phyloP scores from a whole-genome alignment of 768 basidiomycete species.

The Mycena haematopus region DNA sequence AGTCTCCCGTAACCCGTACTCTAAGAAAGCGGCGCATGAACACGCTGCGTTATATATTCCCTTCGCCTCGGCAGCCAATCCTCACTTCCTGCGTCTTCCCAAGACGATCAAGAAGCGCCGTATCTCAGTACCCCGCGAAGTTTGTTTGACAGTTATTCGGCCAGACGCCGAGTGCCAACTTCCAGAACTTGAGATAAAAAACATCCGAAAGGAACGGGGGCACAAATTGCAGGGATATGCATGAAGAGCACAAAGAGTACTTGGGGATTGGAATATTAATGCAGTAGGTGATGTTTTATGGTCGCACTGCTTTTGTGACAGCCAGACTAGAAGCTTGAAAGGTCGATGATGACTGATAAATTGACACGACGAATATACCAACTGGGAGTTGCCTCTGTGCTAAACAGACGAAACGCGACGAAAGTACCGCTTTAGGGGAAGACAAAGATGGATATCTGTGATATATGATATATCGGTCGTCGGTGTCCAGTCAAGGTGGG shows the following conservation, averaged over 20 bases:
- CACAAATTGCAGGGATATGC: neutral
- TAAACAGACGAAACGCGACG: neutral
- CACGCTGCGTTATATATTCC: neutral
- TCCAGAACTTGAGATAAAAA: neutral
- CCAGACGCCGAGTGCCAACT: neutral
- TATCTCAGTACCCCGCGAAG: constrained; percentile 4
- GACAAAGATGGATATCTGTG: neutral
- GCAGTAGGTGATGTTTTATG: neutral
- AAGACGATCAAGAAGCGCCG: constrained; percentile 5
- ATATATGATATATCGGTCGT: neutral
- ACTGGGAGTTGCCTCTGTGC: neutral
- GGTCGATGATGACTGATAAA: neutral
- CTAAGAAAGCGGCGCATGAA: neutral
- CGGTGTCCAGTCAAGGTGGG: too few relatives aligned
- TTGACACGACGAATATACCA: neutral
- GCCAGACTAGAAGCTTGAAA: neutral
- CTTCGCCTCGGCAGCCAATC: neutral
- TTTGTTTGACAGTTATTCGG: neutral
- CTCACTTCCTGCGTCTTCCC: neutral
- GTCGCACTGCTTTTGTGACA: neutral
- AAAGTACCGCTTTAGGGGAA: neutral
- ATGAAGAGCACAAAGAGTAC: too few relatives aligned
- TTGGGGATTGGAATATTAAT: neutral
- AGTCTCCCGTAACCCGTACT: neutral
- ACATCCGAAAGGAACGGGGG: neutral